Percentiles rank a stretch among this genome's conserved stretches.
phyloP scores from a whole-genome alignment of 441 rosid genomes.

The Arabidopsis lyrata region DNA sequence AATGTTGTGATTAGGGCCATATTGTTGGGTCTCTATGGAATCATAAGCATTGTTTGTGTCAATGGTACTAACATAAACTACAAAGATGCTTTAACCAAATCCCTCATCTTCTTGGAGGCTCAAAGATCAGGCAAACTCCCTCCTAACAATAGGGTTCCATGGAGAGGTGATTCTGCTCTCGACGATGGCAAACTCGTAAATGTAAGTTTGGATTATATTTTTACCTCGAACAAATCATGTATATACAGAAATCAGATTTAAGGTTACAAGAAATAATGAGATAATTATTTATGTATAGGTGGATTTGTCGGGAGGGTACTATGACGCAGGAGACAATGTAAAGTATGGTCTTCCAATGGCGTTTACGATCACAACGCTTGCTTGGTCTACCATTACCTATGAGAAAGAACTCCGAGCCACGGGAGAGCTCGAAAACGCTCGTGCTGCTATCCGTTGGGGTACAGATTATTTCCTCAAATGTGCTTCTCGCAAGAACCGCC shows the following conservation, averaged over 20 bases:
- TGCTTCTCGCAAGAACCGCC: constrained; percentile 48
- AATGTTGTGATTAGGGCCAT: constrained; percentile 43
- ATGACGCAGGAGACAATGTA: constrained; percentile 97
- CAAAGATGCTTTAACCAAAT: constrained; percentile 77
- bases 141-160: constrained; percentile 58
- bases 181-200: constrained; percentile 77
- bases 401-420: constrained; percentile 54
- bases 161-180: constrained; percentile 96
- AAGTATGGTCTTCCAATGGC: constrained; percentile 95
- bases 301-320: constrained; percentile 88
- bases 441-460: constrained; percentile 80
- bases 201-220: constrained; percentile 46
- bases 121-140: constrained; percentile 94
- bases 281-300: constrained; percentile 46
- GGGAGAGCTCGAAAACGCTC: constrained; percentile 59
- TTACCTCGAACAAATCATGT: neutral
- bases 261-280: neutral
- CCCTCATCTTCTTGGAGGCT: constrained; percentile 83
- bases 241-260: neutral
- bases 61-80: constrained; percentile 53
- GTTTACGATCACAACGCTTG: constrained; percentile 76
- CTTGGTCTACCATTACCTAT: constrained; percentile 72
- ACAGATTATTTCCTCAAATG: constrained; percentile 88
- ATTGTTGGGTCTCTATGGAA: constrained; percentile 52
- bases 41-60: constrained; percentile 49